A percentile compares a stretch with the other conserved stretches of the same genome.
Evolutionary conservation across 2,329 filamentous ascomycete species (phyloP).

Genomic region (Paracoccidioides lutzii): DNA sequence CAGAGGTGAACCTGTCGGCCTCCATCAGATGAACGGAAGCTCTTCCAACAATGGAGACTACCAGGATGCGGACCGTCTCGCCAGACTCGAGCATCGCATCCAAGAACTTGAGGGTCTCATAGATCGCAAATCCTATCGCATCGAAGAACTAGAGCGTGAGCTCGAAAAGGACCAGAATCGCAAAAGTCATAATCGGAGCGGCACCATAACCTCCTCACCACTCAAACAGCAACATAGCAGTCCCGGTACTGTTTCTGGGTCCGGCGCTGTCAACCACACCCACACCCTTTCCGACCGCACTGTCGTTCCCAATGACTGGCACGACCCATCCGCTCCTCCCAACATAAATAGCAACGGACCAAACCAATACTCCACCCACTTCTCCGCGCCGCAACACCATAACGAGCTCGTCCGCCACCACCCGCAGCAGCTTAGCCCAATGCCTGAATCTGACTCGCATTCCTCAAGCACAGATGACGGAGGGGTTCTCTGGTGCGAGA

Average conservation of each 20-base stretch:
- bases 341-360: conserved; percentile 11
- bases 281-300: conserved; percentile 33
- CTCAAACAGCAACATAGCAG: conserved; percentile 22
- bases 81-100: conserved; percentile 65
- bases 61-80: conserved; percentile 42
- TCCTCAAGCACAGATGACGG: conserved; percentile 58
- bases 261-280: conserved; percentile 19
- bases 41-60: conserved; percentile 32
- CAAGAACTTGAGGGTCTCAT: conserved; percentile 61
- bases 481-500: conserved; percentile 78
- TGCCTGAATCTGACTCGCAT: conserved; percentile 28
- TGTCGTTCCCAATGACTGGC: conserved; percentile 31
- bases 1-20: conserved; percentile 37
- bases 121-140: conserved; percentile 58
- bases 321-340: conserved; percentile 19
- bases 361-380: conserved; percentile 8
- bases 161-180: conserved; percentile 37
- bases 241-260: not conserved
- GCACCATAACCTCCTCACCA: conserved; percentile 23
- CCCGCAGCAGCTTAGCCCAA: conserved; percentile 22
- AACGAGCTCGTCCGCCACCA: conserved; percentile 16
- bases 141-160: conserved; percentile 79
- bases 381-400: conserved; percentile 15
- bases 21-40: conserved; percentile 20
- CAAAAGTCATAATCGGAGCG: conserved; percentile 22